Percentiles rank a stretch among this genome's conserved stretches.
phyloP scores from a whole-genome alignment of 352 stramenopile species.

The Aphanomyces cochlioides region DNA sequence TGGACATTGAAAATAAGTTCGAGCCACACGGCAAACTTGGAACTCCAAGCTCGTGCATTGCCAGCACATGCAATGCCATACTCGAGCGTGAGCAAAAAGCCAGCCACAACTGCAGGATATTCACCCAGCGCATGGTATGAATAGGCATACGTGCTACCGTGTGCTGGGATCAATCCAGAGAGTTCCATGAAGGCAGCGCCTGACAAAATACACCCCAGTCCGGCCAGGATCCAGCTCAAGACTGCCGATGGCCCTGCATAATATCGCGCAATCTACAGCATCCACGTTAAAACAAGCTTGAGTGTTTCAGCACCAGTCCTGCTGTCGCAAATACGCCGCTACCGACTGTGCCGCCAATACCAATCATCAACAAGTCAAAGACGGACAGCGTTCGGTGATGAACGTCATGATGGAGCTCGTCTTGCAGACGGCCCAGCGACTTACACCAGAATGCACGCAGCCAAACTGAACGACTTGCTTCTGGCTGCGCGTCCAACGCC shows the following conservation, averaged over 20 bases:
- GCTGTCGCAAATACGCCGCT: constrained; percentile 89
- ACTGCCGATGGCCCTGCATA: constrained; percentile 43
- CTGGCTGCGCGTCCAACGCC: too few relatives aligned
- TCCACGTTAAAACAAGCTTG: constrained; percentile 31
- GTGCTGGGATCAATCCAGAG: constrained; percentile 43
- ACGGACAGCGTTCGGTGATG: constrained; percentile 57
- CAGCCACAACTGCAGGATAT: constrained; percentile 55
- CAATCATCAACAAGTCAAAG: constrained; percentile 88
- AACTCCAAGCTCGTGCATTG: constrained; percentile 64
- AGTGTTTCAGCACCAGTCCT: constrained; percentile 26
- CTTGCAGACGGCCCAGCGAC: constrained; percentile 6
- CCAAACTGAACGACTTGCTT: not conserved
- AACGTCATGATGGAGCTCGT: constrained; percentile 6
- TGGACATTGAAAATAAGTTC: constrained; percentile 45
- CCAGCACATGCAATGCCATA: constrained; percentile 63
- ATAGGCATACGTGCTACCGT: constrained; percentile 65
- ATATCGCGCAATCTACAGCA: constrained; percentile 16
- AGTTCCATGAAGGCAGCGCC: constrained; percentile 56
- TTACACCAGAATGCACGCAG: constrained; percentile 2
- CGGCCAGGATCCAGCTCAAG: constrained; percentile 43
- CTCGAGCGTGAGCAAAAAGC: constrained; percentile 90
- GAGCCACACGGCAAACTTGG: constrained; percentile 47
- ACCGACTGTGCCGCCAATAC: constrained; percentile 89
- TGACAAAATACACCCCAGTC: constrained; percentile 38
- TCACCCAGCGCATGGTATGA: constrained; percentile 65